phyloP scores from a whole-genome alignment of 768 basidiomycete species.

The Leccinum truebloodii region DNA sequence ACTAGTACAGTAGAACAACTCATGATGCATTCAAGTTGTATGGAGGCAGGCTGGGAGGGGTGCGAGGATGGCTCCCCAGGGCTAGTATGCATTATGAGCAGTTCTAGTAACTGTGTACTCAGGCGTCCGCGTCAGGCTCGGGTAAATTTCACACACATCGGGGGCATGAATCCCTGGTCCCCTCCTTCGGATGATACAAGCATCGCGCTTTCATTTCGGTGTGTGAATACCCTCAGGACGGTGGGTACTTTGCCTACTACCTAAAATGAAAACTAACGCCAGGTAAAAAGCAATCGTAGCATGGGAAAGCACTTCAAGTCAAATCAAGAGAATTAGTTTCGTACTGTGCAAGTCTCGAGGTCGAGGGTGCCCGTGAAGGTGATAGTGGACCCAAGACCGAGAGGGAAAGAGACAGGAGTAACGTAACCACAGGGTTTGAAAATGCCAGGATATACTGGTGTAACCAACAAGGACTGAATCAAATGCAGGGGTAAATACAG shows the following conservation, averaged over 20 bases:
- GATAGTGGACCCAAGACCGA: neutral
- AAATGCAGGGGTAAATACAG: constrained; percentile 28
- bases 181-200: neutral
- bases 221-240: neutral
- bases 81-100: neutral
- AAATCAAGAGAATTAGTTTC: neutral
- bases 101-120: neutral
- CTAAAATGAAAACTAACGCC: neutral
- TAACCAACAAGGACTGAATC: constrained; percentile 14
- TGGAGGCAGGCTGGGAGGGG: neutral
- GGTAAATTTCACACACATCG: no score
- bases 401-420: constrained; percentile 7
- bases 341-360: neutral
- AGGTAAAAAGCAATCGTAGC: neutral
- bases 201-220: constrained; percentile 1
- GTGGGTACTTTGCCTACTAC: neutral
- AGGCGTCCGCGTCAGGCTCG: neutral
- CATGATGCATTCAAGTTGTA: neutral
- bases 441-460: constrained; percentile 14
- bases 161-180: neutral
- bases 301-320: neutral
- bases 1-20: neutral
- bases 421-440: constrained; percentile 1
- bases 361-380: neutral
- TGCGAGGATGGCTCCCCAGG: neutral